phyloP scores from a whole-genome alignment of 78 protist genomes.

The Dictyostelium brefeldianum region DNA sequence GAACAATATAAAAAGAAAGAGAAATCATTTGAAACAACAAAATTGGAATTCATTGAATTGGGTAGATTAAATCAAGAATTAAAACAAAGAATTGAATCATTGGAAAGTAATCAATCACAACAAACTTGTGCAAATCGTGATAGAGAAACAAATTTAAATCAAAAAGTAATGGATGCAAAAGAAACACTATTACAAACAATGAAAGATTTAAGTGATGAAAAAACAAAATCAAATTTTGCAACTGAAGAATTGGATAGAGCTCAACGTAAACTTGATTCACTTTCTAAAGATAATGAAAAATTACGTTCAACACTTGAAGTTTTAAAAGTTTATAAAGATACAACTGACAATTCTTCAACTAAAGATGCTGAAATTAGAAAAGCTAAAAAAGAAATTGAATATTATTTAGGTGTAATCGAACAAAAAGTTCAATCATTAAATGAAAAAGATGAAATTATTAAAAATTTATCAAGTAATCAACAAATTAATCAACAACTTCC shows the following conservation, averaged over 20 bases:
- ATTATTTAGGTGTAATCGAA: neutral
- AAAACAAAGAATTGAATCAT: slow-evolving; percentile 3
- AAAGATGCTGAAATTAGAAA: slow-evolving; percentile 50
- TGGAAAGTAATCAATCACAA: slow-evolving; percentile 46
- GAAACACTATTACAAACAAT: neutral
- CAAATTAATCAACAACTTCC: neutral
- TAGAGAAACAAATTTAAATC: slow-evolving; percentile 19
- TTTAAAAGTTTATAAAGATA: slow-evolving; percentile 13
- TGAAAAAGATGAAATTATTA: neutral
- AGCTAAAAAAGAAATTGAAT: slow-evolving; percentile 39
- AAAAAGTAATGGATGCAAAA: neutral
- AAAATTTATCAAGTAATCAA: neutral
- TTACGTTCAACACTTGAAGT: neutral
- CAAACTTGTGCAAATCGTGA: slow-evolving; percentile 2
- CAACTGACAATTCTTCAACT: neutral
- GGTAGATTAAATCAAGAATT: neutral
- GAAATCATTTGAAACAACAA: slow-evolving; percentile 1
- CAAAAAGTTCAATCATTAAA: neutral
- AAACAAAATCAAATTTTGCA: neutral
- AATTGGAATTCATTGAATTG: neutral
- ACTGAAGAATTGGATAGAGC: neutral
- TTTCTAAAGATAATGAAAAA: slow-evolving; percentile 10
- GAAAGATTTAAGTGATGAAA: slow-evolving; percentile 16
- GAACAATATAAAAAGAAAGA: slow-evolving; percentile 52
- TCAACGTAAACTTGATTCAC: neutral